A percentile compares a stretch with the other conserved stretches of the same genome.
Evolutionary conservation across 1,139 yeast species (phyloP).

Genomic region (Groenewaldozyma auringiensis): DNA sequence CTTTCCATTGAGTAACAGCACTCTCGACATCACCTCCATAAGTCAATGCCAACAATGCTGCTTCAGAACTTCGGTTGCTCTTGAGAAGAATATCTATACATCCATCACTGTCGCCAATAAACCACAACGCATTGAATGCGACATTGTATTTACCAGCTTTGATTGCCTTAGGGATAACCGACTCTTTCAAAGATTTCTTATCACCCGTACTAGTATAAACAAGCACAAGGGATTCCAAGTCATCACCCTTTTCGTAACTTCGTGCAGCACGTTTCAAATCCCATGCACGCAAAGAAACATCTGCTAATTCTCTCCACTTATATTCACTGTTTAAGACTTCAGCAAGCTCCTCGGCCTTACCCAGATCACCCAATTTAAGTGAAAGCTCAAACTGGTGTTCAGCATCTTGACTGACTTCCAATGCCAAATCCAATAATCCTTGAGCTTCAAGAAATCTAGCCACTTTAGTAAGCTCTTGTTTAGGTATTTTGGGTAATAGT

Average conservation of each 20-base stretch:
- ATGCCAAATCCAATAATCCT: conserved; percentile 77
- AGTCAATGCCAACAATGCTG: conserved; percentile 70
- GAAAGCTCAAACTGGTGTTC: conserved; percentile 87
- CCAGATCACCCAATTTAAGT: conserved; percentile 56
- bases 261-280: conserved; percentile 74
- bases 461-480: conserved; percentile 66
- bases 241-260: conserved; percentile 73
- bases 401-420: conserved; percentile 69
- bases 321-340: conserved; percentile 41
- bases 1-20: conserved; percentile 61
- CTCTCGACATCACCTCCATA: conserved; percentile 51
- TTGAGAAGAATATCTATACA: conserved; percentile 61
- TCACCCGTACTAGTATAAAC: conserved; percentile 79
- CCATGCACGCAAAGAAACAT: conserved; percentile 71
- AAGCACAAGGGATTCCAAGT: conserved; percentile 72
- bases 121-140: conserved; percentile 91
- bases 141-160: conserved; percentile 72
- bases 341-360: conserved; percentile 69
- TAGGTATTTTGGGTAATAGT: conserved; percentile 57
- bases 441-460: conserved; percentile 92
- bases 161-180: conserved; percentile 53
- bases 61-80: conserved; percentile 74
- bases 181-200: conserved; percentile 45
- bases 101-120: conserved; percentile 58
- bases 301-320: conserved; percentile 88